phyloP scores from a whole-genome alignment of 305 asterid genomes.

The Solanum hybrid region DNA sequence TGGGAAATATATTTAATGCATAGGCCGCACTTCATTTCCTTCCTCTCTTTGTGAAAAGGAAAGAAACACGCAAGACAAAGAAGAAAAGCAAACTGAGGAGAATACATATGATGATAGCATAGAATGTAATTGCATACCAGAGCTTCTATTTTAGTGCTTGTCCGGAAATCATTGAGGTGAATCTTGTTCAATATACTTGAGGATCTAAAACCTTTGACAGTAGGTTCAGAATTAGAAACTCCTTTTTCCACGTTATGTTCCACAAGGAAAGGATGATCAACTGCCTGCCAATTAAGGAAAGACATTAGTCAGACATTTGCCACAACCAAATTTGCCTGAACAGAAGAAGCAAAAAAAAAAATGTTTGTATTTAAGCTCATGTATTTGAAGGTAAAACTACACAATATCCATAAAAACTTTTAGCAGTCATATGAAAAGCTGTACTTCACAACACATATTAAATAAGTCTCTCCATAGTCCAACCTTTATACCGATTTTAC shows the following conservation, averaged over 20 bases:
- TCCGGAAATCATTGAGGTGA: not conserved
- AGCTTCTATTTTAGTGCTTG: not conserved
- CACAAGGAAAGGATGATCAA: conserved; percentile 90
- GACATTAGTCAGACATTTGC: not conserved
- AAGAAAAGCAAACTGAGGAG: not conserved
- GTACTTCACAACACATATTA: not conserved
- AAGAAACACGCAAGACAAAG: not conserved
- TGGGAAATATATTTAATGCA: not conserved
- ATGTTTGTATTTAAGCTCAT: not conserved
- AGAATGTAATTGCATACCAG: not conserved
- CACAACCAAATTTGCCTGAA: not conserved
- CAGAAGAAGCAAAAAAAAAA: not conserved
- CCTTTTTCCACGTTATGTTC: not conserved
- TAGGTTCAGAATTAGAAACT: not conserved
- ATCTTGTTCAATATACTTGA: not conserved
- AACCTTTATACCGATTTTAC: not conserved
- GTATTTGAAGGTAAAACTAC: not conserved
- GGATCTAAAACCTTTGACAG: not conserved
- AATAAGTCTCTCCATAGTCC: not conserved
- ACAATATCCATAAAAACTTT: not conserved
- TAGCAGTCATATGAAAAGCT: not conserved
- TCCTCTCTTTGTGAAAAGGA: not conserved
- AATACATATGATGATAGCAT: not conserved
- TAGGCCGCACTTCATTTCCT: not conserved
- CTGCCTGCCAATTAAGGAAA: conserved; percentile 45